A percentile compares a stretch with the other conserved stretches of the same genome.
Evolutionary conservation across 306 rosid genomes (phyloP).

Genomic region (Ammopiptanthus mongolicus): DNA sequence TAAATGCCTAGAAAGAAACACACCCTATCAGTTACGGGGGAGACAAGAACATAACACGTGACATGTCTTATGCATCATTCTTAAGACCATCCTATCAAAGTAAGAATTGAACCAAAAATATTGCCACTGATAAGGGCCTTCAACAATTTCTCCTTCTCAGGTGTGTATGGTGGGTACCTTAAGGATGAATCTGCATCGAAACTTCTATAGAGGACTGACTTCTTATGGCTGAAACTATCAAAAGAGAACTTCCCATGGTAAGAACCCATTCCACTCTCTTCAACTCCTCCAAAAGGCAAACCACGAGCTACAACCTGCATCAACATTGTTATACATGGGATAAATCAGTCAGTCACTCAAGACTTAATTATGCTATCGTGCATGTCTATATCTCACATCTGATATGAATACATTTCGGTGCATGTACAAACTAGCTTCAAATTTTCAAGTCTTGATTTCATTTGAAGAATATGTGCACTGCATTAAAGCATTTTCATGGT

Average conservation of each 20-base stretch:
- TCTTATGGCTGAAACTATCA: constrained; percentile 76
- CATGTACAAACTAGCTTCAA: too few relatives aligned
- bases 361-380: background rate
- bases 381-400: too few relatives aligned
- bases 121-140: constrained; percentile 52
- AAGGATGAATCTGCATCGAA: constrained; percentile 52
- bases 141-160: constrained; percentile 49
- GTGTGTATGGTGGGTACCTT: constrained; percentile 73
- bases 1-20: background rate
- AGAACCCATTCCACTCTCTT: constrained; percentile 85
- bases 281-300: constrained; percentile 87
- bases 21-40: background rate
- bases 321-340: background rate
- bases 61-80: constrained; percentile 8
- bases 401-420: too few relatives aligned
- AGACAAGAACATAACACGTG: background rate
- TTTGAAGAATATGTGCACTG: too few relatives aligned
- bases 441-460: too few relatives aligned
- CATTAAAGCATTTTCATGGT: too few relatives aligned
- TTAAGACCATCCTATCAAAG: constrained; percentile 54
- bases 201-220: constrained; percentile 66
- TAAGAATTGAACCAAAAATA: constrained; percentile 32
- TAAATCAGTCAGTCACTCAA: background rate
- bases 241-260: constrained; percentile 84
- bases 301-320: constrained; percentile 58